Evolutionary conservation across 345 rosid genomes (phyloP), one percentile per base, ranked within the genome.

Genomic region (Nephelium lappaceum): DNA sequence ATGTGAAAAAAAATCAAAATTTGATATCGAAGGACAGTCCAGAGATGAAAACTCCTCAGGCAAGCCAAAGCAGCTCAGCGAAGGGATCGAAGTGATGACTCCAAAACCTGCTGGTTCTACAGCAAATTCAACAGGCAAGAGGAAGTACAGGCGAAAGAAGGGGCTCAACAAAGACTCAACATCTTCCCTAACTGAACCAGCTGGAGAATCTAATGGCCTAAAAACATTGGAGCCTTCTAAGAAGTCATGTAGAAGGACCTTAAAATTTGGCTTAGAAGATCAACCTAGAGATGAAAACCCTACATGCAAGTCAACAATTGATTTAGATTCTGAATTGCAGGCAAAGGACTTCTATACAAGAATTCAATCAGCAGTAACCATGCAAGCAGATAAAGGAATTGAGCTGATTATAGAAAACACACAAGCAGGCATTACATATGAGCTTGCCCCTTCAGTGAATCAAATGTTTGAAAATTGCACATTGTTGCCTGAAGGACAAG

Each of bases 1-100:
- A 41, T 90, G 97, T 76, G 88, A 89, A 81, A 84, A 89, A 77
- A 83, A 86, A 57, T 86, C 93, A 77, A 83, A 85, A 57, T 93
- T 93, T 66, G 87, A 84, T 31, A 64, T 31, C n/a, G 84, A 81
- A 79, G 79, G 51, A 72, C 81, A 81, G 64, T 69, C 71, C 19
- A 58, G 5, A 43, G 62, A 78, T 21, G 78, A 77, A 72, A 73
- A 69, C 14, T 75, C 81, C 73, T 47, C 75, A 8, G 62, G 61
- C n/a, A 18, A 27, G 63, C 74, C 85, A 19, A 24, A 75, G 74
- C 60, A 74, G 36, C 70, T 74, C 16, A 55, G 45, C 9, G 60
- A 63, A 65, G 62, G 45, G 9, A 75, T 65, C 27, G 49, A 65
- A 64, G 64, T 60, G 64, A 21, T 70, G 23, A 81, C 84, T 25